phyloP scores from a whole-genome alignment of 2,329 filamentous ascomycete species.

The Pezicula neosporulosa region DNA sequence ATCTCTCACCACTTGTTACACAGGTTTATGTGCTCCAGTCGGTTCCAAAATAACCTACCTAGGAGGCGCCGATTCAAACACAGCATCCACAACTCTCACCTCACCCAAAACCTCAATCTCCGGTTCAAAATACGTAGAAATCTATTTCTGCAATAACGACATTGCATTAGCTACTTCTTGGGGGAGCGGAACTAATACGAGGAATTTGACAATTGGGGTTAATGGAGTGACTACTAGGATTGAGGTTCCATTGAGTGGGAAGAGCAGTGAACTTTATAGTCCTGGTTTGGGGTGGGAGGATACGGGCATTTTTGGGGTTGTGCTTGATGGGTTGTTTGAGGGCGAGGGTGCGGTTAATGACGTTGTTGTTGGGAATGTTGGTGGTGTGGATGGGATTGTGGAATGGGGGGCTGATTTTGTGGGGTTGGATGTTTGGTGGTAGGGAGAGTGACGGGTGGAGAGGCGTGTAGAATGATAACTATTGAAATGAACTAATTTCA shows the following conservation, averaged over 20 bases:
- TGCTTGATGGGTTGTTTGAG: slow-evolving; percentile 14
- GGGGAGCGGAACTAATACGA: slow-evolving; percentile 19
- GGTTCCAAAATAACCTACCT: slow-evolving; percentile 19
- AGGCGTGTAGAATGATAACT: background rate
- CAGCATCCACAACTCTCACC: slow-evolving; percentile 10
- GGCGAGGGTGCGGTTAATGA: slow-evolving; percentile 21
- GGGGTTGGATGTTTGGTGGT: slow-evolving; percentile 26
- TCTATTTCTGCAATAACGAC: slow-evolving; percentile 24
- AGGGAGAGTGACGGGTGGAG: background rate
- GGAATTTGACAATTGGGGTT: slow-evolving; percentile 21
- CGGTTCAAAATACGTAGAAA: slow-evolving; percentile 10
- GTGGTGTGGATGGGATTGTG: slow-evolving; percentile 22
- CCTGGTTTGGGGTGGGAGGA: slow-evolving; percentile 19
- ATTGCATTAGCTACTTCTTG: slow-evolving; percentile 18
- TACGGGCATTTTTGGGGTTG: slow-evolving; percentile 18
- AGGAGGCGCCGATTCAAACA: slow-evolving; percentile 6
- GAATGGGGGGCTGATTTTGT: slow-evolving; percentile 33
- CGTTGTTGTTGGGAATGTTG: slow-evolving; percentile 30
- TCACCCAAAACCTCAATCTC: slow-evolving; percentile 1
- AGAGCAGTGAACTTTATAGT: slow-evolving; percentile 20
- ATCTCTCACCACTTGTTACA: slow-evolving; percentile 9
- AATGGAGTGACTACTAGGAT: slow-evolving; percentile 18
- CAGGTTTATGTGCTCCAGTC: slow-evolving; percentile 16
- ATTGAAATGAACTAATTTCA: slow-evolving; percentile 20
- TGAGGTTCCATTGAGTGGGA: slow-evolving; percentile 20